Evolutionary conservation across 305 asterid species (phyloP), one percentile per base, ranked within the genome.

Genomic region (Fraxinus paxiana): DNA sequence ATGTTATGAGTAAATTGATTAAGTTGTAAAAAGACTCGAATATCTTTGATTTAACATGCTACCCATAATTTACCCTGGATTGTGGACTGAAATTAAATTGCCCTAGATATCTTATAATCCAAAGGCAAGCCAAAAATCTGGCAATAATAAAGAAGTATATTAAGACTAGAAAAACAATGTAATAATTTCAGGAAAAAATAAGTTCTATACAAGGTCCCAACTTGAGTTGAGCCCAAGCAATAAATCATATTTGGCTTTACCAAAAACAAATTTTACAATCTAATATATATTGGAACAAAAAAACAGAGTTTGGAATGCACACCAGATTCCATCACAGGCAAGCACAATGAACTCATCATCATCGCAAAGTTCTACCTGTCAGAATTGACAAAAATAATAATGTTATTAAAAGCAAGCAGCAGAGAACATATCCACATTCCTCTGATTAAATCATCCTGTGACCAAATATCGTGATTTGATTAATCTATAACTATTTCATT

Each of bases 251-350:
- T 46, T 46, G 56, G 56, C 56, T 46, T 46, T 46, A 3, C 17
- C 18, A 46, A 7, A 46, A 46, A 61, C 71, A 61, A 20, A 61
- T 61, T 30, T 30, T 28, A 31, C 15, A 65, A 70, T 69, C 7
- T 26, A 74, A 75, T 56, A 26, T 10, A 3, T 24, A 28, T 65
- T 65, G 17, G 73, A 26, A 12, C 17, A 10, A 26, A 73, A 82
- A 78, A 9, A 7, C 38, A 70, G 46, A 83, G 83, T 73, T 38
- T 38, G 59, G 84, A 78, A 74, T 84, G 85, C 92, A 76, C 92
- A 94, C 99, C 99, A 96, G 81, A 96, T 88, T 82, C 99, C 99
- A 85, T 96, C 99, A 89, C 99, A 96, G 37, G 99, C 99, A 73
- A 95, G 95, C 90, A 95, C 97, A 56, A 95, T 73, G 87, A 95